Percentiles rank a stretch among this genome's conserved stretches.
phyloP scores from a whole-genome alignment of 805 yeast species.

The Yarrowia bubula region DNA sequence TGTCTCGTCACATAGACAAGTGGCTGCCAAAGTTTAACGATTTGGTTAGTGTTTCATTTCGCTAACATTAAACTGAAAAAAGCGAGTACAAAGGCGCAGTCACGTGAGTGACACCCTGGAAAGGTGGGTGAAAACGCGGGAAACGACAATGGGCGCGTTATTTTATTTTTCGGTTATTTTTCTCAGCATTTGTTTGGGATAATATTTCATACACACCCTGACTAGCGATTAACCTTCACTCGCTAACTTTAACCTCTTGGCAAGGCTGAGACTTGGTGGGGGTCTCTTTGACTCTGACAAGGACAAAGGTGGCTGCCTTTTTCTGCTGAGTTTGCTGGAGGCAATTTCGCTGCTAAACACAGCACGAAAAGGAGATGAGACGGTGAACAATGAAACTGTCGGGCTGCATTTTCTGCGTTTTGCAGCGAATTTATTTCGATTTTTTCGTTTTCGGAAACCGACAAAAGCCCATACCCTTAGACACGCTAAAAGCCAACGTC shows the following conservation, averaged over 20 bases:
- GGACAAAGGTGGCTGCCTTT: neutral
- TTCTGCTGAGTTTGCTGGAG: neutral
- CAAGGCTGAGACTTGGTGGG: neutral
- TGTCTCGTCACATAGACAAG: neutral
- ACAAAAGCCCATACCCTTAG: too few relatives aligned
- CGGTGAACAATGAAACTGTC: too few relatives aligned
- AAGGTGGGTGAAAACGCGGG: neutral
- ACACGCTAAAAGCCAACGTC: neutral
- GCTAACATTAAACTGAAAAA: neutral
- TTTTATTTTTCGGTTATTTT: neutral
- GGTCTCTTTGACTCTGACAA: neutral
- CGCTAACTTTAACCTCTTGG: neutral
- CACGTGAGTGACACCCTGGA: too few relatives aligned
- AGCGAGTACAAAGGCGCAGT: too few relatives aligned
- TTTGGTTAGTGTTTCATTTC: neutral
- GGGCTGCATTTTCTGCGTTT: too few relatives aligned
- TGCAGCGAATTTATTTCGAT: too few relatives aligned
- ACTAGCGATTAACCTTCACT: neutral
- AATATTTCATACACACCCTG: too few relatives aligned
- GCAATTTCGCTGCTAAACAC: neutral
- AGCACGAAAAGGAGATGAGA: too few relatives aligned
- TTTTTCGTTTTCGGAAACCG: too few relatives aligned
- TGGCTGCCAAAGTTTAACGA: neutral
- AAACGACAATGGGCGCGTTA: too few relatives aligned
- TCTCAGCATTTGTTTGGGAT: neutral